These are phyloP conservation scores for Hypoxylon sp. DNA, from an alignment of 2,329 filamentous ascomycete species.

Conservation along the genomic window DNA sequence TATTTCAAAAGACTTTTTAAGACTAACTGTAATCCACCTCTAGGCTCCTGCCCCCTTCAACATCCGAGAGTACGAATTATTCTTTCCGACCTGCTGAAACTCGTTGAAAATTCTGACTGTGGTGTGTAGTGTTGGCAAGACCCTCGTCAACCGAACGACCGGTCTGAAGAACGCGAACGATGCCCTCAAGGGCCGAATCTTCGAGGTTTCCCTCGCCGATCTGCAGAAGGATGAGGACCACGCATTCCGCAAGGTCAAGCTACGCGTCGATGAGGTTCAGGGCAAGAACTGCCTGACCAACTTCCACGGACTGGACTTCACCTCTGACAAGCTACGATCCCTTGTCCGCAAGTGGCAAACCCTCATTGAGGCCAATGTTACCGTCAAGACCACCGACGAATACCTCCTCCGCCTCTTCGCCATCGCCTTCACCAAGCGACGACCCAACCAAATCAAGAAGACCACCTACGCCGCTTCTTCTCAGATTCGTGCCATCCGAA, in stretches of 20 bases:
- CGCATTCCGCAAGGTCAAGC: slow-evolving; percentile 99
- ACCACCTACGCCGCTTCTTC: slow-evolving; percentile 98
- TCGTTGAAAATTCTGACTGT: slow-evolving; percentile 47
- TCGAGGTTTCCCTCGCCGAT: slow-evolving; percentile 98
- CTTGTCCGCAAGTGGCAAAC: slow-evolving; percentile 99
- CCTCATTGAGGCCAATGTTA: slow-evolving; percentile 99
- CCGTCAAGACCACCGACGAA: slow-evolving; percentile 99
- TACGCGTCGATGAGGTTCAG: slow-evolving; percentile 98
- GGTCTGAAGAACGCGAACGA: slow-evolving; percentile 99
- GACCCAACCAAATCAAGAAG: slow-evolving; percentile 99
- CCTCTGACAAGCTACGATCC: slow-evolving; percentile 99
- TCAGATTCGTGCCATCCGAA: slow-evolving; percentile 97
- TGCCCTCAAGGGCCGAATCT: slow-evolving; percentile 96
- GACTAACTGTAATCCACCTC: slow-evolving; percentile 49
- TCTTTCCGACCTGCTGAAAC: slow-evolving; percentile 25
- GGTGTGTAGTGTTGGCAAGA: slow-evolving; percentile 92
- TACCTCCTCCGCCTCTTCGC: slow-evolving; percentile 99
- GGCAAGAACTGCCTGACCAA: slow-evolving; percentile 99
- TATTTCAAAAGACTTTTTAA: not conserved
- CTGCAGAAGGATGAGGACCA: slow-evolving; percentile 99
- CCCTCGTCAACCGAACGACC: slow-evolving; percentile 98
- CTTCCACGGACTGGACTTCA: slow-evolving; percentile 99
- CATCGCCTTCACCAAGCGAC: slow-evolving; percentile 99
- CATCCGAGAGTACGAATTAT: slow-evolving; percentile 87
- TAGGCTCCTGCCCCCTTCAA: slow-evolving; percentile 96